phyloP scores from a whole-genome alignment of 305 asterid genomes.

The Petunia hybrid region DNA sequence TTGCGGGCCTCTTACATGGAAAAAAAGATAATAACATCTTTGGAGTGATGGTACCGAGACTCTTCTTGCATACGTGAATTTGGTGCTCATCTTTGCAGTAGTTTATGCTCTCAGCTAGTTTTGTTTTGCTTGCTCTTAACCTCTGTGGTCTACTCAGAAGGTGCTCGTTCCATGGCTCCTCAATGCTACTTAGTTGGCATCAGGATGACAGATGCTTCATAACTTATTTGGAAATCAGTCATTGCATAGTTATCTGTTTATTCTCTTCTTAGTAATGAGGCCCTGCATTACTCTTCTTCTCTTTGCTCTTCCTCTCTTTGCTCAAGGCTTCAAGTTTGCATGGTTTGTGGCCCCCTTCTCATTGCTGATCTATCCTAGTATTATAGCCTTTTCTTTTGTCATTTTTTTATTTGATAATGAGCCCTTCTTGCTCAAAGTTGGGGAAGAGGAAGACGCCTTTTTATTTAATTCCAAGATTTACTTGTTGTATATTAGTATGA shows the following conservation, averaged over 20 bases:
- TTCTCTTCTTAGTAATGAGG: conserved; percentile 11
- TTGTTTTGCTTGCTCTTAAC: neutral
- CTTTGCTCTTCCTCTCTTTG: neutral
- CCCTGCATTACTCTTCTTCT: neutral
- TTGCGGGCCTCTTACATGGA: neutral
- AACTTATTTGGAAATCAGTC: conserved; percentile 17
- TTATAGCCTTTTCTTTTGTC: neutral
- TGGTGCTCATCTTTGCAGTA: conserved; percentile 2
- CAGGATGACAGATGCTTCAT: conserved; percentile 4
- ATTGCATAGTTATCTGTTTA: conserved; percentile 16
- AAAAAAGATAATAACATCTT: conserved; percentile 12
- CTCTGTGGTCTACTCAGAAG: conserved; percentile 25
- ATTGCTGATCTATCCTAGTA: neutral
- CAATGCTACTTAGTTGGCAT: conserved; percentile 14
- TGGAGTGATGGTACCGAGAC: conserved; percentile 17
- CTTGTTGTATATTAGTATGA: conserved; percentile 22
- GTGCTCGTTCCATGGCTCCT: neutral
- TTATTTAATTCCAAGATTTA: conserved; percentile 1
- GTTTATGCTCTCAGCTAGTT: conserved; percentile 18
- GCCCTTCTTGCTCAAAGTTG: conserved; percentile 4
- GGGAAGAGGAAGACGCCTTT: neutral
- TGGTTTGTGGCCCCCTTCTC: conserved; percentile 11
- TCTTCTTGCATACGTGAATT: conserved; percentile 3
- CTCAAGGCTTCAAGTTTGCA: neutral
- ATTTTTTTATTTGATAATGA: neutral